Conservation (phyloP, 2,329 filamentous ascomycete species). For the Clarireedia hainanense region DNA sequence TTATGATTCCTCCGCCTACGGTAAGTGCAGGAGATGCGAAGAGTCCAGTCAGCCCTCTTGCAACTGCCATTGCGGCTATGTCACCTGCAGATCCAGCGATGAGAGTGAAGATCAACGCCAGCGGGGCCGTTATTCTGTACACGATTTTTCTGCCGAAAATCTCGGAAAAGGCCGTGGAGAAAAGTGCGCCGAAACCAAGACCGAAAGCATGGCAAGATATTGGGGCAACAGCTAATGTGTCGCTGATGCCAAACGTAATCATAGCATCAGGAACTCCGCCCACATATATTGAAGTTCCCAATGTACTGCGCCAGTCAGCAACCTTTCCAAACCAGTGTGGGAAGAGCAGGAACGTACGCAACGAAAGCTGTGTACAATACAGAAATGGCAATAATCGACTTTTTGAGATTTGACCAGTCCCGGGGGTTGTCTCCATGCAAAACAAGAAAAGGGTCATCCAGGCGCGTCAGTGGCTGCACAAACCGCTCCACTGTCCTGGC, state of each 20-base stretch:
- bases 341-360: background rate
- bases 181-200: conserved; percentile 10
- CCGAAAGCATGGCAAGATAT: conserved; percentile 9
- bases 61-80: background rate
- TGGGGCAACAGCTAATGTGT: conserved; percentile 8
- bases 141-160: conserved; percentile 8
- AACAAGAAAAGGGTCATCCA: background rate
- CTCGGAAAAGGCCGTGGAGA: conserved; percentile 8
- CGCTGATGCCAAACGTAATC: background rate
- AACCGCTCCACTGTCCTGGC: background rate
- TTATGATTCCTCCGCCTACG: conserved; percentile 9
- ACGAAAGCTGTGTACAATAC: conserved; percentile 3
- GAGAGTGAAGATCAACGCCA: conserved; percentile 11
- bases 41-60: conserved; percentile 8
- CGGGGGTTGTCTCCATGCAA: background rate
- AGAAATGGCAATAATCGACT: background rate
- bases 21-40: conserved; percentile 7
- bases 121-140: conserved; percentile 6
- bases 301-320: background rate
- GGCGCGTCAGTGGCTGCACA: background rate
- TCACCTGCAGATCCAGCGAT: conserved; percentile 3
- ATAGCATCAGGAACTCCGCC: conserved; percentile 6
- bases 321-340: background rate
- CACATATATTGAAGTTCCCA: conserved; percentile 10
- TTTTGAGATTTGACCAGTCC: background rate